Evolutionary conservation across 805 yeast species (phyloP), one percentile per base, ranked within the genome.

Genomic region (Jamesozyma gamospora): DNA sequence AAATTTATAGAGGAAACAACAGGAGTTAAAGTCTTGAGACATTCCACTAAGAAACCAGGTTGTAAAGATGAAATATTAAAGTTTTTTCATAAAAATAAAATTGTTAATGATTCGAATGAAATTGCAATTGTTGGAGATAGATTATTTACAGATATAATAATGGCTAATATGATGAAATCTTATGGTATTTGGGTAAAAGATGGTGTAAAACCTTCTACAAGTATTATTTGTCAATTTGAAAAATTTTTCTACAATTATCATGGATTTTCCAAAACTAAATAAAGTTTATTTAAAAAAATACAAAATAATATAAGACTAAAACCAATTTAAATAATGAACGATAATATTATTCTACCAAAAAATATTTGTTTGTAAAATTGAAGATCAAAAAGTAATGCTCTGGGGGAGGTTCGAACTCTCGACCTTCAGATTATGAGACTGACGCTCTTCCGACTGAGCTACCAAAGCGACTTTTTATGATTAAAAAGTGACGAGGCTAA

Each of bases 131-230:
- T 92, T 10, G 98, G 98, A 0, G 98, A 92, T 51, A 64, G 98
- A 29, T 67, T 92, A 19, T 77, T 87, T 62, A 92, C 98, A 0
- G 98, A 92, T 58, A 73, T 92, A 40, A 63, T 88, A 38, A 83
- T 92, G 95, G 96, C 96, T 15, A 90, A 92, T 52, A 68, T 79
- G 69, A 86, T 90, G 94, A 95, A 94, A 0, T 68, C 92, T 0
- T 74, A 76, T 60, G 83, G 90, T 0, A 69, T 86, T 3, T 92
- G 97, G 96, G 55, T 92, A 1, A 66, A 72, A 37, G 77, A 77
- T 18, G 97, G 97, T 4, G 94, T 87, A 4, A 65, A 64, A 41
- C 58, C 65, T 33, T 71, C 82, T 12, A 34, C 32, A 2, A 44
- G 39, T 37, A 44, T 48, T 3, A 39, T 51, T 3, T 35, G 40